Evolutionary conservation across 345 rosid genomes (phyloP).

Genomic region (Pistacia integerrima): DNA sequence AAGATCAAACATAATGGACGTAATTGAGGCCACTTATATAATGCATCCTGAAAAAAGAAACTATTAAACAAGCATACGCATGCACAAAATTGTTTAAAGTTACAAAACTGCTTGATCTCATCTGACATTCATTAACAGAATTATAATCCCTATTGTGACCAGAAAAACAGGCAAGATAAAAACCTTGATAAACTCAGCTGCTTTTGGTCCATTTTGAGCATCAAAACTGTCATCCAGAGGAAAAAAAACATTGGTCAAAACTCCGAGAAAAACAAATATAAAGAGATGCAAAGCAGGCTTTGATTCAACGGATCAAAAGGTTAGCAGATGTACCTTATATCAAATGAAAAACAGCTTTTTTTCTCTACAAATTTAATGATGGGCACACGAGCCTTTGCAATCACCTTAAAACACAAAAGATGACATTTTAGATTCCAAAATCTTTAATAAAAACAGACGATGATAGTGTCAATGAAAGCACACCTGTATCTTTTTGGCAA

Average conservation of each 20-base stretch:
- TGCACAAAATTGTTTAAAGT: neutral
- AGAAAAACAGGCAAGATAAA: constrained; percentile 23
- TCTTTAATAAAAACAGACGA: neutral
- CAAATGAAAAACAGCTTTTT: constrained; percentile 79
- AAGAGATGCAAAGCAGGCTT: neutral
- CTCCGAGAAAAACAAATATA: neutral
- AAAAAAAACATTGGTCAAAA: constrained; percentile 9
- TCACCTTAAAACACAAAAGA: constrained; percentile 52
- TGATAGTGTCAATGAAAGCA: constrained; percentile 7
- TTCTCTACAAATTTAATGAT: constrained; percentile 90
- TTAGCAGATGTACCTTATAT: constrained; percentile 58
- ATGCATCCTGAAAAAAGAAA: constrained; percentile 55
- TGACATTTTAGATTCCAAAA: constrained; percentile 14
- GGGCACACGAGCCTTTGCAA: constrained; percentile 94
- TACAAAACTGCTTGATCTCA: neutral
- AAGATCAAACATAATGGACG: constrained; percentile 82
- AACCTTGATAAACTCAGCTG: constrained; percentile 93
- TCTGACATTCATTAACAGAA: neutral
- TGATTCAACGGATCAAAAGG: constrained; percentile 7
- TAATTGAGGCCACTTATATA: constrained; percentile 69
- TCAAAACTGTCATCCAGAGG: constrained; percentile 65
- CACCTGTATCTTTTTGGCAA: constrained; percentile 86
- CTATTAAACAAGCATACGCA: neutral
- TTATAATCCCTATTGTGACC: neutral
- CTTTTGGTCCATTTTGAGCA: constrained; percentile 87